Conservation (phyloP, 2,329 filamentous ascomycete species). For the Helicocarpus griseus region DNA sequence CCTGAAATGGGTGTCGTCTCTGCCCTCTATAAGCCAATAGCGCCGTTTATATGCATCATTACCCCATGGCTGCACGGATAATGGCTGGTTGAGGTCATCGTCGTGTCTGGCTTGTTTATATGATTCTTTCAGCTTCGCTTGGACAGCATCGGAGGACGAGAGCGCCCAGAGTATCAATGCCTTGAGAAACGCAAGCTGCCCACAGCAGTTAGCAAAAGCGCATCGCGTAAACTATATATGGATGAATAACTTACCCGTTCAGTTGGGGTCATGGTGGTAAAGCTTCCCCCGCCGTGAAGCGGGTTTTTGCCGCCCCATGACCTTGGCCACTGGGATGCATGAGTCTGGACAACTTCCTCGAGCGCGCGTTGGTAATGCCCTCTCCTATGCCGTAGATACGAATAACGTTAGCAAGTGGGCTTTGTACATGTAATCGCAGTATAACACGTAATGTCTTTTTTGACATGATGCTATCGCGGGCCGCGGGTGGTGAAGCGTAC, state of each 20-base stretch:
- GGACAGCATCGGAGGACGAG: slow-evolving; percentile 75
- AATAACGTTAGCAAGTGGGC: slow-evolving; percentile 9
- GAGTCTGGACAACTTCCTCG: slow-evolving; percentile 79
- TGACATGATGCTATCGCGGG: not conserved
- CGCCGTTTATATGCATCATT: slow-evolving; percentile 80
- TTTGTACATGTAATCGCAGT: slow-evolving; percentile 19
- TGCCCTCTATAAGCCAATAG: slow-evolving; percentile 88
- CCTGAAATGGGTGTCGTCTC: slow-evolving; percentile 87
- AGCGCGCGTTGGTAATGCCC: slow-evolving; percentile 88
- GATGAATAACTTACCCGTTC: slow-evolving; percentile 57
- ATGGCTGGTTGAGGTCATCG: slow-evolving; percentile 68
- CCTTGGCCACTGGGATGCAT: slow-evolving; percentile 79
- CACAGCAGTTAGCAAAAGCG: slow-evolving; percentile 1
- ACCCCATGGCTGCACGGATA: slow-evolving; percentile 87
- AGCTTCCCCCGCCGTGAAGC: slow-evolving; percentile 67
- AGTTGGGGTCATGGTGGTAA: slow-evolving; percentile 69
- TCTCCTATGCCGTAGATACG: slow-evolving; percentile 46
- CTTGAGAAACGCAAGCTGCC: slow-evolving; percentile 75
- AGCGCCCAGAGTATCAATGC: slow-evolving; percentile 82
- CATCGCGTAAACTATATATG: not conserved
- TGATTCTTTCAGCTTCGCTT: slow-evolving; percentile 69
- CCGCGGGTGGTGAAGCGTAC: slow-evolving; percentile 48
- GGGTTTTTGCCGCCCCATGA: slow-evolving; percentile 79
- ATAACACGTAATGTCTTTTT: not conserved
- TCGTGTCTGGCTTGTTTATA: slow-evolving; percentile 83